Base-by-base conservation (phyloP, 1,284 basidiomycete genomes). In the Schizopora paradoxa region DNA sequence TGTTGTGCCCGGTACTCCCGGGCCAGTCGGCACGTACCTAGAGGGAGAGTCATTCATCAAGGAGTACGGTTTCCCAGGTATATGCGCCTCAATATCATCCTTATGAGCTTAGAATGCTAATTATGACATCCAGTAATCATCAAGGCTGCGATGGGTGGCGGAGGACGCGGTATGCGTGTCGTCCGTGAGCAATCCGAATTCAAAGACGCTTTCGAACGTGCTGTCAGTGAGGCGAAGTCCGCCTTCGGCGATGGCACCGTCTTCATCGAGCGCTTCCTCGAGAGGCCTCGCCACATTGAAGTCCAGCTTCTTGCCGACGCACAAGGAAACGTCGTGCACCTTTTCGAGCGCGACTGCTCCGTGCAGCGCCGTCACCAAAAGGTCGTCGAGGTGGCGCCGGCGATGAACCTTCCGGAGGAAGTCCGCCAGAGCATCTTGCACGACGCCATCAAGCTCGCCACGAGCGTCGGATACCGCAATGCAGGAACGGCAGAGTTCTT, bases 181-280 rank as follows among this genome's bases (percentile, higher is more conserved):
- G 95, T 99, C 28, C 83, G 91, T 53, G 89, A 92, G 61, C 83
- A 91, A 64, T 85, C 84, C 39, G 87, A 91, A 56, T 97, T 98
- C 75, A 78, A 94, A 68, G 76, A 82, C 56, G 76, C 87, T 5
- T 99, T 99, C 64, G 80, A 93, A 62, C 87, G 93, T 54, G 96
- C 96, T 7, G 91, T 93, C 54, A 86, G 82, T 58, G 95, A 99
- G 66, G 95, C 96, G 55, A 95, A 86, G 68, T 80, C 90, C 40
- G 93, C 96, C 25, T 99, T 99, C 62, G 95, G 95, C 48, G 92
- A 99, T 60, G 95, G 94, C 38, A 98, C 94, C 22, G 95, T 98
- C 56, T 98, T 98, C 71, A 96, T 98, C 61, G 95, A 98, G 64
- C 89, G 92, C 51, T 97, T 96, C 81, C 78, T 98, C 44, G 92